These are phyloP conservation scores for Cinchona pubescens DNA, from an alignment of 257 asterid genomes.

Conservation along the genomic window DNA sequence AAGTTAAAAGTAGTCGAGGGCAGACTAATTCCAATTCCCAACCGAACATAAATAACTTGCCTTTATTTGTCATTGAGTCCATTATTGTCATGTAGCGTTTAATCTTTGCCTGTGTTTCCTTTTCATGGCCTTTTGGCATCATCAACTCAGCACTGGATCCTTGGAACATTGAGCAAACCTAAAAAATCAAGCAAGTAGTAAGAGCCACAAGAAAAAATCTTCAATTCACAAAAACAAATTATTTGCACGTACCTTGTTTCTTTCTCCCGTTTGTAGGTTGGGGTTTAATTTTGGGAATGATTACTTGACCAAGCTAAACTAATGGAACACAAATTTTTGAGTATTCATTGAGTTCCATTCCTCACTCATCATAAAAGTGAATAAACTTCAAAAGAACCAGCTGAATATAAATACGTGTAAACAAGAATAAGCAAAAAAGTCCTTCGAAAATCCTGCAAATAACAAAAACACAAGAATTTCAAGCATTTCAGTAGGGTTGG, in stretches of 20 bases:
- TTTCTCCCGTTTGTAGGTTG: too few relatives aligned
- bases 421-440: background rate
- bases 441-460: too few relatives aligned
- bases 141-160: constrained; percentile 90
- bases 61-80: constrained; percentile 99
- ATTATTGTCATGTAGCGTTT: constrained; percentile 95
- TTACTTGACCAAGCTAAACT: background rate
- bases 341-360: background rate
- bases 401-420: background rate
- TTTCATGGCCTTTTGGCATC: constrained; percentile 96
- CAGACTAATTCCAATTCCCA: background rate
- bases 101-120: constrained; percentile 86
- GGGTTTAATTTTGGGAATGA: background rate
- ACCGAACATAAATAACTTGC: constrained; percentile 27
- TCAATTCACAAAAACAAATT: background rate
- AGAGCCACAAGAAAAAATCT: background rate
- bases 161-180: constrained; percentile 97
- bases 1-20: background rate
- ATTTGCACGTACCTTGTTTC: background rate
- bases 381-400: background rate
- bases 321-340: background rate
- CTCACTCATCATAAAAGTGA: background rate
- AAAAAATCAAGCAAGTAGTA: constrained; percentile 14
- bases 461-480: background rate
- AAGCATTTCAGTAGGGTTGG: background rate